A percentile compares a stretch with the other conserved stretches of the same genome.
phyloP scores from a whole-genome alignment of 176 grass and related monocot genomes.

The Eleusine coracana region DNA sequence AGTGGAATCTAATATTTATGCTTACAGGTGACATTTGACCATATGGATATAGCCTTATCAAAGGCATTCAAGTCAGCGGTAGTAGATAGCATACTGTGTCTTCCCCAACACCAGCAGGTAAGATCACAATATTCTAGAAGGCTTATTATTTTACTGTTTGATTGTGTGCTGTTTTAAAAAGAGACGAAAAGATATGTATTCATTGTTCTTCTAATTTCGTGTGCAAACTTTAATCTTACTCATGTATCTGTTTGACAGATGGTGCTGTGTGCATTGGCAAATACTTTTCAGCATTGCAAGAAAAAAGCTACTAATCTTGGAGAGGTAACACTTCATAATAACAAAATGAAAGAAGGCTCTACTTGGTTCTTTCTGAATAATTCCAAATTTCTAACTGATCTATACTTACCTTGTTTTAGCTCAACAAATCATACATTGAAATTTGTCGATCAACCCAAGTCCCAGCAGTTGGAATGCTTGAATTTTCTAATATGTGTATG shows the following conservation, averaged over 20 bases:
- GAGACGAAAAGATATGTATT: not conserved
- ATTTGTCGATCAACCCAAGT: conserved; percentile 89
- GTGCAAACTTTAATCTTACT: conserved; percentile 4
- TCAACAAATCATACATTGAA: conserved; percentile 80
- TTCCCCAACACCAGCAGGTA: conserved; percentile 99
- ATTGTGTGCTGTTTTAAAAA: not conserved
- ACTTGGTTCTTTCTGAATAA: not conserved
- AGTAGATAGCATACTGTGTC: conserved; percentile 84
- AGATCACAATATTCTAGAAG: not conserved
- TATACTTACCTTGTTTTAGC: conserved; percentile 44
- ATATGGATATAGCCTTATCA: conserved; percentile 88
- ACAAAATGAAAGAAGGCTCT: not conserved
- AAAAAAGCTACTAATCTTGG: conserved; percentile 69
- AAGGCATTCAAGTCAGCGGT: conserved; percentile 80
- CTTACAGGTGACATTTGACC: conserved; percentile 88
- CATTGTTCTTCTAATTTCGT: not conserved
- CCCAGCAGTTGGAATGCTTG: conserved; percentile 70
- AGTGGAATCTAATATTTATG: conserved; percentile 19
- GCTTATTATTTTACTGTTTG: not conserved
- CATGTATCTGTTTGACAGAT: conserved; percentile 51
- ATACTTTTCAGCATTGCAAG: conserved; percentile 65
- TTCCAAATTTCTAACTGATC: conserved; percentile 8
- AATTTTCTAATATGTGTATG: conserved; percentile 91
- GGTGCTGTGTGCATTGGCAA: conserved; percentile 67
- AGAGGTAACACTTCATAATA: conserved; percentile 54